phyloP scores from a whole-genome alignment of 352 stramenopile species.

The Globisporangium iwayamae region DNA sequence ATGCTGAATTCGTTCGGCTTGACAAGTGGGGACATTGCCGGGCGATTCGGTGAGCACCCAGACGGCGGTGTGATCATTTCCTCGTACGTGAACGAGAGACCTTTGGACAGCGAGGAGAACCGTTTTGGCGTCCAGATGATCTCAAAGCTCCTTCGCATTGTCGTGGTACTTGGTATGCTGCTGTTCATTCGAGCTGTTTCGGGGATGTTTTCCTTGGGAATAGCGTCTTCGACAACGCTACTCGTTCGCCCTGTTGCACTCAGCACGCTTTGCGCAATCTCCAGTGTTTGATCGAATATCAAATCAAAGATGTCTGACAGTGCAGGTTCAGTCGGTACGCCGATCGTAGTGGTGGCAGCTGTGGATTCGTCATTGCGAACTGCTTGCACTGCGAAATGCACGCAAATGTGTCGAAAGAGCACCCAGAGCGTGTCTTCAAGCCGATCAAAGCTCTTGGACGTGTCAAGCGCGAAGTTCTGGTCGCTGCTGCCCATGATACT shows the following conservation, averaged over 20 bases:
- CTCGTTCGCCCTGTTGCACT: background rate
- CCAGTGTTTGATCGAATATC: slow-evolving; percentile 6
- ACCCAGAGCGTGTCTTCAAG: slow-evolving; percentile 32
- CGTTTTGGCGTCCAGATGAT: slow-evolving; percentile 51
- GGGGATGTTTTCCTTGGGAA: background rate
- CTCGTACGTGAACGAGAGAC: slow-evolving; percentile 53
- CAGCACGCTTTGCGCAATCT: background rate
- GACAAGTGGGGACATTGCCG: slow-evolving; percentile 45
- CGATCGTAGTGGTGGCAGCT: background rate
- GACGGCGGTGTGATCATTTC: slow-evolving; percentile 36
- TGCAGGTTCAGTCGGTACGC: slow-evolving; percentile 5
- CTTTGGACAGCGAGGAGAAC: slow-evolving; percentile 57
- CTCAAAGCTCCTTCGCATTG: slow-evolving; percentile 62
- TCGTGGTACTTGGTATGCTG: background rate
- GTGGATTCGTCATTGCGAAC: background rate
- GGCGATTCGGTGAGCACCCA: background rate
- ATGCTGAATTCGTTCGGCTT: slow-evolving; percentile 87
- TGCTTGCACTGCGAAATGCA: slow-evolving; percentile 29
- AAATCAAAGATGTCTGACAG: slow-evolving; percentile 8
- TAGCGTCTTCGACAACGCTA: background rate
- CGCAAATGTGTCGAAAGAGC: slow-evolving; percentile 37
- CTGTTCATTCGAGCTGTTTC: slow-evolving; percentile 4
- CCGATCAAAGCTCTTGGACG: background rate
- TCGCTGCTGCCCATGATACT: no score
- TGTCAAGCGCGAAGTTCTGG: background rate